A percentile compares a stretch with the other conserved stretches of the same genome.
phyloP scores from a whole-genome alignment of 148 eudicot genomes.

The Tetragonia tetragonoides region DNA sequence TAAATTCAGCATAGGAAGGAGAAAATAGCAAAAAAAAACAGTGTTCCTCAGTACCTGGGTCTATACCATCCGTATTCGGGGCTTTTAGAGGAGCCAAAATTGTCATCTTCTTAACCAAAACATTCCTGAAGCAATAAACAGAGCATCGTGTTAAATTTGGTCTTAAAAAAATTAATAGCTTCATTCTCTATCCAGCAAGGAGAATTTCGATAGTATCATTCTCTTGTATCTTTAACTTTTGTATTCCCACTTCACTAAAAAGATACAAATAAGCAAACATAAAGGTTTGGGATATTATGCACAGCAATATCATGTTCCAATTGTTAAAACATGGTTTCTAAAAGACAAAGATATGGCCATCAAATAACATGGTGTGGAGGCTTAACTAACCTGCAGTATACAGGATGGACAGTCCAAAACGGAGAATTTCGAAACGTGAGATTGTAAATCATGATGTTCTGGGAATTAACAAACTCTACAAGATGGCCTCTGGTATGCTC shows the following conservation, averaged over 20 bases:
- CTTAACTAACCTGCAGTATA: conserved; percentile 77
- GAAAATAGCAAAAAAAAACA: background rate
- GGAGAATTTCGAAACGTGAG: conserved; percentile 94
- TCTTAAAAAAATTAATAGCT: background rate
- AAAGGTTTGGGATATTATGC: background rate
- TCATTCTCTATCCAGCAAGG: background rate
- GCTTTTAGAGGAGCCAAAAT: conserved; percentile 92
- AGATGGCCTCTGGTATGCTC: conserved; percentile 96
- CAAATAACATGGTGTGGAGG: background rate
- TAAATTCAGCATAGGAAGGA: background rate
- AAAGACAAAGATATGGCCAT: background rate
- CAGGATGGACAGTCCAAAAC: conserved; percentile 98
- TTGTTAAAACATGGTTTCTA: background rate
- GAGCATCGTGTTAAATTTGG: background rate
- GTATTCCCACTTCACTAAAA: background rate
- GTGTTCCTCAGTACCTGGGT: conserved; percentile 57
- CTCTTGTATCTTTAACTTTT: background rate
- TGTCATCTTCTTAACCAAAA: conserved; percentile 82
- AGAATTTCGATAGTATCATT: background rate
- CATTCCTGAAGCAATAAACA: conserved; percentile 50
- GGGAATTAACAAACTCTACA: conserved; percentile 76
- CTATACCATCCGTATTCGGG: conserved; percentile 97
- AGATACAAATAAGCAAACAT: background rate
- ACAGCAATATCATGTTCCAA: background rate
- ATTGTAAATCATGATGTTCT: conserved; percentile 78